phyloP scores from a whole-genome alignment of 2,329 filamentous ascomycete species.

The Cordyceps farinosa region DNA sequence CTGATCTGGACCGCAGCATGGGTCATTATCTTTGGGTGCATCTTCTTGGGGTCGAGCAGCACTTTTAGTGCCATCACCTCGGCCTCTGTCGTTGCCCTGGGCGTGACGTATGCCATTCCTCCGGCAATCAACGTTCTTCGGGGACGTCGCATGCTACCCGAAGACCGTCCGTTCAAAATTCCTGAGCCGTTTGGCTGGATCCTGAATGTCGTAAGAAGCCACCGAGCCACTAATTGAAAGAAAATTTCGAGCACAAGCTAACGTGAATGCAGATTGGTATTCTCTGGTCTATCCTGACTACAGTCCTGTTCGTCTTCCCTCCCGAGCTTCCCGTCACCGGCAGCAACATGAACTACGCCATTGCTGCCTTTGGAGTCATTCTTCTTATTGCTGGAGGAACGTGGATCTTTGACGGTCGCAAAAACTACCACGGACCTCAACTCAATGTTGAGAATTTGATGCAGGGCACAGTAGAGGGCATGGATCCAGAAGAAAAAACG shows the following conservation, averaged over 20 bases:
- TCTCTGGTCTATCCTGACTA: constrained; percentile 65
- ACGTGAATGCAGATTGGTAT: constrained; percentile 43
- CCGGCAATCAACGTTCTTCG: constrained; percentile 57
- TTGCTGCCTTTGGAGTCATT: constrained; percentile 47
- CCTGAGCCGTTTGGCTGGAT: constrained; percentile 15
- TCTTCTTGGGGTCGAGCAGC: constrained; percentile 61
- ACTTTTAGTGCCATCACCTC: constrained; percentile 71
- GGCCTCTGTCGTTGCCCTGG: constrained; percentile 67
- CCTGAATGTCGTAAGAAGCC: constrained; percentile 4
- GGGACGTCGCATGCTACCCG: constrained; percentile 8
- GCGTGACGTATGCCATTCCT: constrained; percentile 71
- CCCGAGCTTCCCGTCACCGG: constrained; percentile 50
- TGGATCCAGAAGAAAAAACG: constrained; percentile 8
- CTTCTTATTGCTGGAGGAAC: constrained; percentile 41
- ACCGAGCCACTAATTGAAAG: too few relatives aligned
- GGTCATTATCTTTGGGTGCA: constrained; percentile 64
- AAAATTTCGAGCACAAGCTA: neutral
- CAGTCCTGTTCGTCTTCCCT: constrained; percentile 46
- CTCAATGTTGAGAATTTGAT: constrained; percentile 1
- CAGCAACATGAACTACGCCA: constrained; percentile 63
- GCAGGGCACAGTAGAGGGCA: constrained; percentile 7
- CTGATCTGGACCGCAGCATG: constrained; percentile 57
- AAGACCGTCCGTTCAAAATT: constrained; percentile 16
- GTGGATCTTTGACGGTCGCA: constrained; percentile 49
- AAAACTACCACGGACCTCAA: constrained; percentile 35